Evolutionary conservation across 2,329 filamentous ascomycete genomes (phyloP).

Genomic region (Colletotrichum sp.): DNA sequence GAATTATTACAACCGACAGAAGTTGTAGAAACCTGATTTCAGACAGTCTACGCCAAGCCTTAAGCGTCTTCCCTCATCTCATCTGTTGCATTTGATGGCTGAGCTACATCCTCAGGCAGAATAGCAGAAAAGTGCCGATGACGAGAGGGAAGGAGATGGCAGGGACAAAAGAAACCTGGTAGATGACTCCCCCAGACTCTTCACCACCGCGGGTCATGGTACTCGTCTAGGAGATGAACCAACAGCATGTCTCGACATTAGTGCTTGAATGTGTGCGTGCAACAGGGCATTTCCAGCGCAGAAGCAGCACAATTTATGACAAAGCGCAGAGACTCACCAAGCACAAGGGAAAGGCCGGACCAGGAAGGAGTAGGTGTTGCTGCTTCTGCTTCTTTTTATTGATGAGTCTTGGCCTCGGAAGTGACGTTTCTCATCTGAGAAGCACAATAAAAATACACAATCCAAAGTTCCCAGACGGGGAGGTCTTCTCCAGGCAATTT

Average conservation of each 20-base stretch:
- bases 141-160: rapidly evolving
- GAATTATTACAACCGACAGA: not conserved
- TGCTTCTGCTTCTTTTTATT: not conserved
- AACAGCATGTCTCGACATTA: not conserved
- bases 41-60: not conserved
- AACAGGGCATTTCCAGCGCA: not conserved
- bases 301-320: not conserved
- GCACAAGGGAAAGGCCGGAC: rapidly evolving
- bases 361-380: not conserved
- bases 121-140: too few relatives aligned
- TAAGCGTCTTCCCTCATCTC: not conserved
- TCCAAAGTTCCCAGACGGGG: rapidly evolving
- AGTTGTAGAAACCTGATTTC: not conserved
- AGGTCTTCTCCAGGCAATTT: not conserved
- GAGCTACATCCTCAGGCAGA: not conserved
- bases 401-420: too few relatives aligned
- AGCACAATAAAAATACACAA: not conserved
- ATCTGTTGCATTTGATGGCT: not conserved
- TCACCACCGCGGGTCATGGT: rapidly evolving
- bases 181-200: not conserved
- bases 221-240: not conserved
- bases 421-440: not conserved
- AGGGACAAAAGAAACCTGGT: too few relatives aligned
- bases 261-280: not conserved
- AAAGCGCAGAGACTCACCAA: not conserved